Percentiles rank a stretch among this genome's conserved stretches.
Conservation (phyloP, 2,329 filamentous ascomycete species). For the Lasiodiplodia citricola region DNA sequence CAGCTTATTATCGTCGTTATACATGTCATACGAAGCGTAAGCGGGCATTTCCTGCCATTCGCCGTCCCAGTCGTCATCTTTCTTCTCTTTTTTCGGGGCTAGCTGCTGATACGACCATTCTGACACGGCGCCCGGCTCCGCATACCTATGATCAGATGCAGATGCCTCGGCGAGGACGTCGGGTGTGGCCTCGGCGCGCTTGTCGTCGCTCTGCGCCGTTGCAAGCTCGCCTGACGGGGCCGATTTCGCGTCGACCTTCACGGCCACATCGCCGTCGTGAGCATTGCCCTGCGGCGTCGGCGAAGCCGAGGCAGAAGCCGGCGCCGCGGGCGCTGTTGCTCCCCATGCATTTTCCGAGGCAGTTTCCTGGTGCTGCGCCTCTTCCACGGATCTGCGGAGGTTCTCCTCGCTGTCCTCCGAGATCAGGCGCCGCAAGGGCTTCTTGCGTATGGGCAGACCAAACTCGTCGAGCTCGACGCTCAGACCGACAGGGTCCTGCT, state of each 20-base stretch:
- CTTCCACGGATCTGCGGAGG: slow-evolving; percentile 35
- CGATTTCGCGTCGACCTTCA: slow-evolving; percentile 12
- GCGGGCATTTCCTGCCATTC: slow-evolving; percentile 98
- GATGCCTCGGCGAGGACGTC: slow-evolving; percentile 17
- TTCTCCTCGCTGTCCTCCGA: slow-evolving; percentile 37
- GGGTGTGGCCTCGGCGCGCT: background rate
- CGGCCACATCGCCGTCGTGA: background rate
- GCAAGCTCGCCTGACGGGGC: background rate
- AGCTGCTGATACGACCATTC: slow-evolving; percentile 92
- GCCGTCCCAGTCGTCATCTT: slow-evolving; percentile 65
- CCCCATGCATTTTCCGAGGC: slow-evolving; percentile 20
- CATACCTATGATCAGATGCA: slow-evolving; percentile 1
- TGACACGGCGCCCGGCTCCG: slow-evolving; percentile 56
- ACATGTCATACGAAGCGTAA: slow-evolving; percentile 90
- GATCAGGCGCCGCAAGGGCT: slow-evolving; percentile 35
- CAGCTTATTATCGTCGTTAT: slow-evolving; percentile 89
- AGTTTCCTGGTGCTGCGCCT: slow-evolving; percentile 36
- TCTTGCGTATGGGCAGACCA: slow-evolving; percentile 65
- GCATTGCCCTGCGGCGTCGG: background rate
- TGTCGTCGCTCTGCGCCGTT: slow-evolving; percentile 4
- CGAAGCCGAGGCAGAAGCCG: background rate
- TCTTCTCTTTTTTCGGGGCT: slow-evolving; percentile 53
- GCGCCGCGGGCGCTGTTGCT: slow-evolving; percentile 16
- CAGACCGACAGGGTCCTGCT: slow-evolving; percentile 13
- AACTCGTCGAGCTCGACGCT: slow-evolving; percentile 69